Evolutionary conservation across 1,139 yeast species (phyloP).

Genomic region (Pichia sp.): DNA sequence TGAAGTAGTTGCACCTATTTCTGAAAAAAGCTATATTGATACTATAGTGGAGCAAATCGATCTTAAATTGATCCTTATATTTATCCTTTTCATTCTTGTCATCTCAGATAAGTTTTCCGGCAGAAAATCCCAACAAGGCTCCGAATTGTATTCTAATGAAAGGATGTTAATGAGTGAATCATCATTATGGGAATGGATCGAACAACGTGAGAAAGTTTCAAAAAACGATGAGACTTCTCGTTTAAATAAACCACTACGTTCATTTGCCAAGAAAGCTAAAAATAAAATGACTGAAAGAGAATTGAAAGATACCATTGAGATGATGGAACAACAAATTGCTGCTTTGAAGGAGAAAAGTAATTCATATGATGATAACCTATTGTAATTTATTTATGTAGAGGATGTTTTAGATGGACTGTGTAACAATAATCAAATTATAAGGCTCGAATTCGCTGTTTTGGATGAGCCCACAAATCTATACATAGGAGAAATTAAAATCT

Average conservation of each 20-base stretch:
- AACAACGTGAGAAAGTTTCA: constrained; percentile 34
- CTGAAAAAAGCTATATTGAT: constrained; percentile 13
- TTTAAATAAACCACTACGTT: background rate
- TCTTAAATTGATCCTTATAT: constrained; percentile 17
- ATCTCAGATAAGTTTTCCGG: constrained; percentile 17
- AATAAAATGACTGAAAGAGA: constrained; percentile 18
- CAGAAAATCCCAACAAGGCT: constrained; percentile 12
- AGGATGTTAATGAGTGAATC: constrained; percentile 47
- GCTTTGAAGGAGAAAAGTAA: constrained; percentile 16
- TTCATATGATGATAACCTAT: background rate
- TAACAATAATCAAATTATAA: too few species aligned
- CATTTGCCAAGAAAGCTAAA: constrained; percentile 2
- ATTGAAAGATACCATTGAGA: constrained; percentile 21
- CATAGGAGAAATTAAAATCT: too few species aligned
- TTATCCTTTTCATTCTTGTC: constrained; percentile 17
- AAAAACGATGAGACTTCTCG: constrained; percentile 5
- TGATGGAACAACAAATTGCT: constrained; percentile 21
- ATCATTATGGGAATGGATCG: constrained; percentile 78
- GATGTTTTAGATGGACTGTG: too few species aligned
- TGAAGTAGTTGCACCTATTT: constrained; percentile 13
- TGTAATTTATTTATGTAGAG: background rate
- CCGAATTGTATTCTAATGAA: constrained; percentile 26
- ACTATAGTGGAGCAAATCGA: constrained; percentile 18
- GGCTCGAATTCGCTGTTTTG: too few species aligned
- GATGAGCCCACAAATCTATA: too few species aligned